Percentiles rank a stretch among this genome's conserved stretches.
Evolutionary conservation across 805 yeast genomes (phyloP).

Genomic region (Saturnispora serradocipensis): DNA sequence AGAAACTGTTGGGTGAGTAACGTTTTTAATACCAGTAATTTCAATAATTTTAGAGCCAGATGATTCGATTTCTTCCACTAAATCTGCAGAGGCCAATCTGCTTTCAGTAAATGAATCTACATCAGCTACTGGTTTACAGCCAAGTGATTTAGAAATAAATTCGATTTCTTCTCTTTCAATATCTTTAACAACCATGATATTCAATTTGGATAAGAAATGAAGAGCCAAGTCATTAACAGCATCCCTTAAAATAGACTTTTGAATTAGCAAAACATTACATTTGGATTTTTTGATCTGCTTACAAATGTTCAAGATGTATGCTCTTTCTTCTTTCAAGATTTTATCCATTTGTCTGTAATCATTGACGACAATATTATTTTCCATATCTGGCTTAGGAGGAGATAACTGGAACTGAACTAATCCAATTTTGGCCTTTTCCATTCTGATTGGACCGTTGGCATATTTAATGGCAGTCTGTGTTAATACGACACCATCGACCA

Average conservation of each 20-base stretch:
- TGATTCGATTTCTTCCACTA: conserved; percentile 83
- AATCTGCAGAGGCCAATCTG: conserved; percentile 84
- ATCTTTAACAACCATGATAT: conserved; percentile 90
- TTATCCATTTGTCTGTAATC: conserved; percentile 99
- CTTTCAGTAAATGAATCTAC: conserved; percentile 89
- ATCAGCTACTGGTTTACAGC: conserved; percentile 95
- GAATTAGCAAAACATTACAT: conserved; percentile 85
- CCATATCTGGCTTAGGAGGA: conserved; percentile 97
- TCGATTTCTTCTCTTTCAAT: conserved; percentile 95
- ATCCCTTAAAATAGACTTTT: conserved; percentile 87
- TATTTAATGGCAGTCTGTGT: conserved; percentile 82
- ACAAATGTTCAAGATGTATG: conserved; percentile 87
- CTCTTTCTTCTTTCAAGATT: conserved; percentile 94
- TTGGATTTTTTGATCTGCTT: conserved; percentile 94
- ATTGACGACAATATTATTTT: conserved; percentile 92
- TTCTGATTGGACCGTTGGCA: conserved; percentile 92
- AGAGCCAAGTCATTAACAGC: conserved; percentile 92
- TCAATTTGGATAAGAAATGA: conserved; percentile 87
- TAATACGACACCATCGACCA: conserved; percentile 87
- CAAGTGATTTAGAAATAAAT: conserved; percentile 73
- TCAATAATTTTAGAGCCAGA: conserved; percentile 86
- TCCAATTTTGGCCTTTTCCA: conserved; percentile 89
- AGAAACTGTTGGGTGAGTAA: conserved; percentile 62
- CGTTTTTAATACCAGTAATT: conserved; percentile 69
- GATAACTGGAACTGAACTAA: conserved; percentile 89